Evolutionary conservation across 192 early-diverging fungal genomes (phyloP).

Genomic region (Gryganskiella cystojenkinii): DNA sequence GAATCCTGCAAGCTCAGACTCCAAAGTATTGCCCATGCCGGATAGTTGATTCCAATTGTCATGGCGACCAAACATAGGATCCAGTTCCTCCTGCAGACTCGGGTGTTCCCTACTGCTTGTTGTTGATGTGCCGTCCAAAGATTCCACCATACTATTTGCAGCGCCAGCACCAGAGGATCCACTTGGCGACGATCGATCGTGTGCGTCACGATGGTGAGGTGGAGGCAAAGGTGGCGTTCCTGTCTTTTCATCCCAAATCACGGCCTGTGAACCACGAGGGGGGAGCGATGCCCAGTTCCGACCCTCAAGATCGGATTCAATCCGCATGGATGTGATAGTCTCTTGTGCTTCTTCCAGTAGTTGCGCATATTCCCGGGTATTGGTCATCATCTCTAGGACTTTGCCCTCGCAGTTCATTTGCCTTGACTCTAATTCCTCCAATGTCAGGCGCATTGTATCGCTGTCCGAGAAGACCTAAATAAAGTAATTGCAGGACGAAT

Average conservation of each 20-base stretch:
- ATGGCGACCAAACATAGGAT: constrained; percentile 21
- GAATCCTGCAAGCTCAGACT: constrained; percentile 16
- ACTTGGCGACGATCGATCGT: neutral
- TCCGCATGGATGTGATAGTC: constrained; percentile 61
- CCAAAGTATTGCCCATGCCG: constrained; percentile 7
- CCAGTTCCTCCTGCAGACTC: constrained; percentile 14
- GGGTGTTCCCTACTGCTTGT: too few relatives aligned
- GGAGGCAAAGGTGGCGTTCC: constrained; percentile 21
- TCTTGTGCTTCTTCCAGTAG: constrained; percentile 68
- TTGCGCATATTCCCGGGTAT: constrained; percentile 69
- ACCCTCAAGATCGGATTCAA: constrained; percentile 56
- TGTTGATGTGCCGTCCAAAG: neutral
- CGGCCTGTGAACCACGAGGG: constrained; percentile 25
- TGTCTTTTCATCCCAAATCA: constrained; percentile 49
- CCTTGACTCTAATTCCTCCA: constrained; percentile 62
- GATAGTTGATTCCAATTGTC: constrained; percentile 1
- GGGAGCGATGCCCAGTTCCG: constrained; percentile 17
- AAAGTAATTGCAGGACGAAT: neutral
- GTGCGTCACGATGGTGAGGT: neutral
- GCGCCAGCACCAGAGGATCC: neutral
- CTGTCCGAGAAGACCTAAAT: constrained; percentile 60
- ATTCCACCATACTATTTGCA: neutral
- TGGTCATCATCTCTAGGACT: constrained; percentile 63
- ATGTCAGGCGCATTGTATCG: constrained; percentile 58
- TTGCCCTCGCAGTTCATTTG: constrained; percentile 65